Evolutionary conservation across 805 yeast species (phyloP), one percentile per base, ranked within the genome.

Genomic region (Clavispora asparagi): DNA sequence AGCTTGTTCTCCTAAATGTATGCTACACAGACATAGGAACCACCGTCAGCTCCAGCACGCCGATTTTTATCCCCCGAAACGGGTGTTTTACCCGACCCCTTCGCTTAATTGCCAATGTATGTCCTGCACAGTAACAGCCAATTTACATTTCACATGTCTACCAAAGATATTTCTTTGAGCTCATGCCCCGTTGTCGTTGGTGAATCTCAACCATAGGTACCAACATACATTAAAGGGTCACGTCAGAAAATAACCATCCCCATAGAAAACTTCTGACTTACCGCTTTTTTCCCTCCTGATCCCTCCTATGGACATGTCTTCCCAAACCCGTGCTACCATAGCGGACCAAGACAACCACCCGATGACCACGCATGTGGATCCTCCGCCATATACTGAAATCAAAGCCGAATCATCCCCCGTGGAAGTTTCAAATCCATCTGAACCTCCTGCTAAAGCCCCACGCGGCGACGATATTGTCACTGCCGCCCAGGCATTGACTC

Each of bases 401-500:
- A 33, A 17, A 8, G 1, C 37, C 1, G 37, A 33, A 8, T 5
- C 37, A 1, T 16, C 23, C 11, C 10, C 8, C 4, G 37, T 8
- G 16, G 35, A 31, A n/a, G 6, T 4, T 12, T 27, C 5, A n/a
- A 19, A 19, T 19, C 3, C 5, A 19, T 5, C 23, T 19, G 14
- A 17, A 4, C n/a, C 14, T 19, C 26, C 33, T 14, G 13, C 31
- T 4, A n/a, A 27, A 12, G 9, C 6, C 13, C 13, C 26, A 1
- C 33, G 33, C 6, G 41, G 43, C 30, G 64, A 59, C 19, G 71
- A 65, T 29, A 43, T 68, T 35, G 70, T 68, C 7, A 55, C 63
- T 8, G 73, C 74, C 0, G 77, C 76, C 10, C 72, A 71, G 45
- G 74, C 71, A 1, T 60, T 72, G 40, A 64, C 77, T 7, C 64